A percentile compares a stretch with the other conserved stretches of the same genome.
Conservation (phyloP, 257 asterid genomes). For the Solanum commersonii region DNA sequence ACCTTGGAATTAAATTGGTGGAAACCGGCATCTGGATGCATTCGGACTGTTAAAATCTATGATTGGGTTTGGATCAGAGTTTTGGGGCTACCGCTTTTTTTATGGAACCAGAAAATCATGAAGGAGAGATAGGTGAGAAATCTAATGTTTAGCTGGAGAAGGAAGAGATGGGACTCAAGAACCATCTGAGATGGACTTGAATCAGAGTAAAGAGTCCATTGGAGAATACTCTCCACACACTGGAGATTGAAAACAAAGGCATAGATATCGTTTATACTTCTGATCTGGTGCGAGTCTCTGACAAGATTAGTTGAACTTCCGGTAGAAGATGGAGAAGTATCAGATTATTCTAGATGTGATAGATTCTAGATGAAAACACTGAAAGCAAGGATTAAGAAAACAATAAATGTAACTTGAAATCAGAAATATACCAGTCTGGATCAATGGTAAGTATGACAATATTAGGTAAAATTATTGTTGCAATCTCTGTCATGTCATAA, state of each 20-base stretch:
- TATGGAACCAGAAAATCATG: background rate
- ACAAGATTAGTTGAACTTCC: background rate
- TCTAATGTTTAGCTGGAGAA: background rate
- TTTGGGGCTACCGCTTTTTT: background rate
- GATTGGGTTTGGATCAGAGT: background rate
- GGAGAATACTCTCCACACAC: background rate
- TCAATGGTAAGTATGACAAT: slow-evolving; percentile 82
- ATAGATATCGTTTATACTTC: background rate
- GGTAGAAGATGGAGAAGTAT: background rate
- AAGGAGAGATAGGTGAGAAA: background rate
- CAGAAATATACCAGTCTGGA: slow-evolving; percentile 67
- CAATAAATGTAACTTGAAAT: background rate
- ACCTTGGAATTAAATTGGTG: background rate
- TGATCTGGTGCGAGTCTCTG: background rate
- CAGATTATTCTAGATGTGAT: background rate
- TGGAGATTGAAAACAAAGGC: background rate
- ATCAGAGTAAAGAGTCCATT: background rate
- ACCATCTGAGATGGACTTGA: background rate
- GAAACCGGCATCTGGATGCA: background rate
- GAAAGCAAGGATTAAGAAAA: background rate
- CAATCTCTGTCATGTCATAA: slow-evolving; percentile 88
- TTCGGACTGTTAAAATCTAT: background rate
- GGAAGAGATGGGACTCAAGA: background rate
- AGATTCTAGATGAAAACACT: background rate
- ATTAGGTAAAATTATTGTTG: slow-evolving; percentile 82